These are phyloP conservation scores for Tetracentron sinense DNA, from an alignment of 164 flowering plant species.

Conservation along the genomic window DNA sequence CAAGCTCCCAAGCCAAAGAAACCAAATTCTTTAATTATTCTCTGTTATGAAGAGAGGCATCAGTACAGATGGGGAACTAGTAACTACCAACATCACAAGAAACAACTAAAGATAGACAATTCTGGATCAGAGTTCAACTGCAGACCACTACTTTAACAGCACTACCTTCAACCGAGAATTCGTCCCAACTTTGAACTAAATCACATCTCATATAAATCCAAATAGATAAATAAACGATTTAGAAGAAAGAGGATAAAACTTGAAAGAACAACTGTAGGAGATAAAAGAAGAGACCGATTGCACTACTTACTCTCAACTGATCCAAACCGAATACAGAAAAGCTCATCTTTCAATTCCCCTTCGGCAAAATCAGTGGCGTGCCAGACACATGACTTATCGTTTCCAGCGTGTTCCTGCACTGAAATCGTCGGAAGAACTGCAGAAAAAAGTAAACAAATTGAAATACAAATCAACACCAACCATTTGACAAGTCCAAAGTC, in stretches of 20 bases:
- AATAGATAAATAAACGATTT: no score
- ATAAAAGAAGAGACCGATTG: neutral
- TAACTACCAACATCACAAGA: no score
- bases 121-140: neutral
- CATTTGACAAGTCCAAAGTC: neutral
- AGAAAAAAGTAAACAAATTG: neutral
- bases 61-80: no score
- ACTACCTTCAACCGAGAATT: neutral
- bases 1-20: no score
- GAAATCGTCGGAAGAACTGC: conserved; percentile 29
- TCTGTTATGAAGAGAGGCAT: no score
- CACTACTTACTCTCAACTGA: conserved; percentile 35
- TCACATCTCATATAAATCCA: no score
- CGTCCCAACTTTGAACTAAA: neutral
- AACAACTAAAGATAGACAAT: no score
- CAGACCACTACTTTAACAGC: neutral
- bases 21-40: no score
- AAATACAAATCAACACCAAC: neutral
- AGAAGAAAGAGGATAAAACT: neutral
- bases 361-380: conserved; percentile 39
- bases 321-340: conserved; percentile 36
- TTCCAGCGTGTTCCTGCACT: conserved; percentile 35
- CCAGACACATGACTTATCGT: conserved; percentile 42
- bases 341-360: conserved; percentile 41
- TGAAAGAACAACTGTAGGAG: neutral